These are phyloP conservation scores for Ostreobium quekettii DNA, from an alignment of 139 green algal genomes.

Conservation along the genomic window DNA sequence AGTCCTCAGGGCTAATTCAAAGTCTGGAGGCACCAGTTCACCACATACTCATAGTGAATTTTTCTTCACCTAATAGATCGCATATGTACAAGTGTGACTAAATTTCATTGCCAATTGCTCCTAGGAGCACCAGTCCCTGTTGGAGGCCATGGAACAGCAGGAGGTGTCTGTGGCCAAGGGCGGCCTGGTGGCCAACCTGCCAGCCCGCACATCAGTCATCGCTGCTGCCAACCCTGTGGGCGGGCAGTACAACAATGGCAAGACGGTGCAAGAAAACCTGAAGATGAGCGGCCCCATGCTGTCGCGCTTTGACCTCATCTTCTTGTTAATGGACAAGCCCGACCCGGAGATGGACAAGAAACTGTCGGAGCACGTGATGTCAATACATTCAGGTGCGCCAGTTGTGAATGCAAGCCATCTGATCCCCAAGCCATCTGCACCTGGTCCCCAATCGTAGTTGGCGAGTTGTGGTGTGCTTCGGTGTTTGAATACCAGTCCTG, in stretches of 20 bases:
- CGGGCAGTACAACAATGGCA: slow-evolving; percentile 72
- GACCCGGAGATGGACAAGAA: slow-evolving; percentile 63
- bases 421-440: background rate
- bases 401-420: background rate
- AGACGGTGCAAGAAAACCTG: slow-evolving; percentile 40
- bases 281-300: slow-evolving; percentile 43
- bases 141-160: slow-evolving; percentile 93
- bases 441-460: background rate
- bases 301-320: slow-evolving; percentile 90
- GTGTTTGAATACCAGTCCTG: no score
- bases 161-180: slow-evolving; percentile 83
- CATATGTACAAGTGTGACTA: no score
- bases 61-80: no score
- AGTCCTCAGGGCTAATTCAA: no score
- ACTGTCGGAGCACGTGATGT: slow-evolving; percentile 83
- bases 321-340: slow-evolving; percentile 80
- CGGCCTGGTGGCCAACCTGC: slow-evolving; percentile 75
- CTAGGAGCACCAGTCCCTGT: slow-evolving; percentile 44
- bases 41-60: no score
- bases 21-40: no score
- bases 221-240: slow-evolving; percentile 83
- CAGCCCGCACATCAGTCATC: slow-evolving; percentile 78
- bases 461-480: no score
- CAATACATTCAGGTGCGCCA: slow-evolving; percentile 58
- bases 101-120: no score